Conservation (phyloP, 495 filamentous ascomycete genomes). For the Polyplosphaeria fusca region DNA sequence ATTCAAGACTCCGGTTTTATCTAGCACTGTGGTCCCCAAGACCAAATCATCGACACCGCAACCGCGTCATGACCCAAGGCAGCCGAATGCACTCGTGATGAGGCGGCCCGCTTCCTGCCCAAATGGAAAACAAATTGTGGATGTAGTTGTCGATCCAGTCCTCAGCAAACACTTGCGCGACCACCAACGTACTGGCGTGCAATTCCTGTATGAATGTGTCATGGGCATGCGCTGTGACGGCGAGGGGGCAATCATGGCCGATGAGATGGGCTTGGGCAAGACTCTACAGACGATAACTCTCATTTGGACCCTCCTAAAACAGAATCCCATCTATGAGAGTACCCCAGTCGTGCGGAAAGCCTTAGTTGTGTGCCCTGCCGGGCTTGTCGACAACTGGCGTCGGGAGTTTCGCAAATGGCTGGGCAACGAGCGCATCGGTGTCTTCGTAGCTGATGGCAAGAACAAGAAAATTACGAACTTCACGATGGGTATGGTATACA, state of each 20-base stretch:
- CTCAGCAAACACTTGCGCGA: constrained; percentile 63
- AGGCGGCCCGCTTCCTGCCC: constrained; percentile 55
- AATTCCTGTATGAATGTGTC: constrained; percentile 79
- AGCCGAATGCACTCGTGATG: constrained; percentile 67
- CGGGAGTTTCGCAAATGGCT: constrained; percentile 81
- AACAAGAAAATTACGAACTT: constrained; percentile 65
- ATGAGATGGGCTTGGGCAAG: constrained; percentile 83
- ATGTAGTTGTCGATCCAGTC: constrained; percentile 76
- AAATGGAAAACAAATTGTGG: constrained; percentile 66
- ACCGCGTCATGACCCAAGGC: constrained; percentile 65
- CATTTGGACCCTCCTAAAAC: constrained; percentile 77
- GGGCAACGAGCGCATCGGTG: constrained; percentile 71
- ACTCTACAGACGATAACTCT: constrained; percentile 76
- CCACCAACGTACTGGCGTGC: constrained; percentile 74
- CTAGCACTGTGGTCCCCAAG: constrained; percentile 51
- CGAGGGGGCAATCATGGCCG: constrained; percentile 72
- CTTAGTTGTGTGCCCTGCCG: constrained; percentile 77
- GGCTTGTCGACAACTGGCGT: constrained; percentile 75
- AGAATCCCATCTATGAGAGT: constrained; percentile 66
- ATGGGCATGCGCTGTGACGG: constrained; percentile 78
- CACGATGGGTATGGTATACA: constrained; percentile 71
- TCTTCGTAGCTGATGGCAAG: constrained; percentile 67
- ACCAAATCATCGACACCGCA: constrained; percentile 46
- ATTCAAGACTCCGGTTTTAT: constrained; percentile 63
- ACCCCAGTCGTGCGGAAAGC: constrained; percentile 70